These are phyloP conservation scores for Epicoccum nigrum DNA, from an alignment of 2,329 filamentous ascomycete genomes.

Conservation along the genomic window DNA sequence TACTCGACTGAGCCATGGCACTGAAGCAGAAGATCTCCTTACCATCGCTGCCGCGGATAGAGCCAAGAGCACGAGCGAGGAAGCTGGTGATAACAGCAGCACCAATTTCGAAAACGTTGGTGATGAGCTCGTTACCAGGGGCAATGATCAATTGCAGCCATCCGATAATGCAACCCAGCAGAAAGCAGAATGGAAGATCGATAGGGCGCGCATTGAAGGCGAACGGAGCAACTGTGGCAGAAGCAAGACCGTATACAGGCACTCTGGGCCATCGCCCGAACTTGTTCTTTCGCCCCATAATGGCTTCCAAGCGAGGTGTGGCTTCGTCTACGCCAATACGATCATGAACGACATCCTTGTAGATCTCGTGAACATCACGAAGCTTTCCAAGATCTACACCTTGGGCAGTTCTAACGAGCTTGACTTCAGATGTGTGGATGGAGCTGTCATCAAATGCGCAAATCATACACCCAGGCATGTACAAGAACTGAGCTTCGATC, in stretches of 20 bases:
- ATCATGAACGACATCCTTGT: conserved; percentile 83
- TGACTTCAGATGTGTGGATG: conserved; percentile 81
- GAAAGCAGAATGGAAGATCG: conserved; percentile 77
- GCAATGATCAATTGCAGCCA: conserved; percentile 76
- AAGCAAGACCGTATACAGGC: conserved; percentile 75
- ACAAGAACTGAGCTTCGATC: conserved; percentile 87
- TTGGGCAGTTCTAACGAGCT: conserved; percentile 71
- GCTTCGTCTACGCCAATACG: conserved; percentile 75
- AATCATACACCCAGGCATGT: conserved; percentile 92
- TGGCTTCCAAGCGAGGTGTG: conserved; percentile 66
- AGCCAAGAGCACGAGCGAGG: conserved; percentile 57
- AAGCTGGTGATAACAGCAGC: conserved; percentile 59
- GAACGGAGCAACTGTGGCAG: conserved; percentile 77
- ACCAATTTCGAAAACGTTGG: conserved; percentile 58
- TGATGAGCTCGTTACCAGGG: conserved; percentile 73
- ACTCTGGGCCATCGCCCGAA: conserved; percentile 59
- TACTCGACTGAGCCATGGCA: conserved; percentile 57
- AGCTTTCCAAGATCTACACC: conserved; percentile 77
- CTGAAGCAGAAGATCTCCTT: conserved; percentile 57
- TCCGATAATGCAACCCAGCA: conserved; percentile 76
- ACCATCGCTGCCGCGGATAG: conserved; percentile 47
- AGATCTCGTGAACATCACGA: conserved; percentile 75
- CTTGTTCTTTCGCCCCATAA: conserved; percentile 63
- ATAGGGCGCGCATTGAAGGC: conserved; percentile 78
- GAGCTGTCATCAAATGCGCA: conserved; percentile 81